phyloP scores from a whole-genome alignment of 331 rosid genomes.

The Malus hybrid region DNA sequence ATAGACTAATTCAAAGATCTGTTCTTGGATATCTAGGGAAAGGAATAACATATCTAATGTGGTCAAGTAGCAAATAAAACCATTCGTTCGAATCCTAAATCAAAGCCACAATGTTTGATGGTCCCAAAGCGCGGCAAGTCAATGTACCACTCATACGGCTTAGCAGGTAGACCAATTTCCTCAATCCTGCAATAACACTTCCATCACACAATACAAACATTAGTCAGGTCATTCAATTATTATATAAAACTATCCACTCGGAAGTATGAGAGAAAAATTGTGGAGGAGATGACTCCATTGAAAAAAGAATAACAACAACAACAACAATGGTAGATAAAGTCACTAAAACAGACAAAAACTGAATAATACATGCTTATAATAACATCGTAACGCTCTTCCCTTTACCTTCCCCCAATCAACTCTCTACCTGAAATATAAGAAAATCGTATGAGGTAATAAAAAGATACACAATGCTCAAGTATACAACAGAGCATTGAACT shows the following conservation, averaged over 20 bases:
- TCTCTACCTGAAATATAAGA: constrained; percentile 63
- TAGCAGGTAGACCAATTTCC: constrained; percentile 65
- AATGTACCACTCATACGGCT: constrained; percentile 94
- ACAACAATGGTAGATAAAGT: not conserved
- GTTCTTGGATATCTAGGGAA: constrained; percentile 95
- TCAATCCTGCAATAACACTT: constrained; percentile 42
- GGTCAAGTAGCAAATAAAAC: constrained; percentile 93
- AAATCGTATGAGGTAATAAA: not conserved
- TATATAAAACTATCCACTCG: not conserved
- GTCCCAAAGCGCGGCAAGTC: constrained; percentile 91
- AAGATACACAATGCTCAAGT: not conserved
- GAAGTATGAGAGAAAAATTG: not conserved
- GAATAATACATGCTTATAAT: constrained; percentile 43
- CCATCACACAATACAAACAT: not conserved
- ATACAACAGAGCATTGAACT: not conserved
- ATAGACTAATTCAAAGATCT: constrained; percentile 44
- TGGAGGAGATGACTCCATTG: not conserved
- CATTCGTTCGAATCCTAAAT: constrained; percentile 94
- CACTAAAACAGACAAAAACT: no score
- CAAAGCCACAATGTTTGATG: constrained; percentile 66
- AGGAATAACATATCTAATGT: constrained; percentile 86
- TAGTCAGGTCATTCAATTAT: not conserved
- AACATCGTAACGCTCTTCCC: constrained; percentile 75
- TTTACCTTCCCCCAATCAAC: constrained; percentile 79
- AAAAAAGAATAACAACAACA: not conserved